A percentile compares a stretch with the other conserved stretches of the same genome.
phyloP scores from a whole-genome alignment of 2,329 filamentous ascomycete species.

The Plenodomus biglobosus region DNA sequence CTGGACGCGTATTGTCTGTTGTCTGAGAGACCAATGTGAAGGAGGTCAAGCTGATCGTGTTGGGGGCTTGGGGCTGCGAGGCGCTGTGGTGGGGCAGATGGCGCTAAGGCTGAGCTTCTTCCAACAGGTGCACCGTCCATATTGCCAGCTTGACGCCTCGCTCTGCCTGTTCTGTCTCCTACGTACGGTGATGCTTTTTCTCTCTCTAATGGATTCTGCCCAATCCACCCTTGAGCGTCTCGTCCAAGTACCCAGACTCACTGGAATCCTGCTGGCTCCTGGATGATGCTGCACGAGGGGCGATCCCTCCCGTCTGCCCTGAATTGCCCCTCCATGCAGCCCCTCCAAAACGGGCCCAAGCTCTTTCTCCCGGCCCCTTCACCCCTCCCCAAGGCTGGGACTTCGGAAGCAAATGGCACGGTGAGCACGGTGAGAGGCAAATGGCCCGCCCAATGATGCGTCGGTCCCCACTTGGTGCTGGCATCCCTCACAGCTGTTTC shows the following conservation, averaged over 20 bases:
- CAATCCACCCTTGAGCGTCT: too few relatives aligned
- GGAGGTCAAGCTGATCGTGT: neutral
- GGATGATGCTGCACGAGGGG: too few relatives aligned
- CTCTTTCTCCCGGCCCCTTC: constrained; percentile 2
- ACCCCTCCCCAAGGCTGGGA: neutral
- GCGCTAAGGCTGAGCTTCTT: too few relatives aligned
- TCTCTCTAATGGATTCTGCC: too few relatives aligned
- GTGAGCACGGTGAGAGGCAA: constrained; percentile 1
- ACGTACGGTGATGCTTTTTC: too few relatives aligned
- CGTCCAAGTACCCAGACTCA: too few relatives aligned
- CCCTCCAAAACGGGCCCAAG: constrained; percentile 15
- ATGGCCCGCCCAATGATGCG: constrained; percentile 8
- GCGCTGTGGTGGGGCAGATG: too few relatives aligned
- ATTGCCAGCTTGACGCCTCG: too few relatives aligned
- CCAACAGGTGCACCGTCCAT: too few relatives aligned
- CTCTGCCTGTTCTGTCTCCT: too few relatives aligned
- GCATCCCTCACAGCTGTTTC: constrained; percentile 2
- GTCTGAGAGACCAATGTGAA: neutral
- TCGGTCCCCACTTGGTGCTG: constrained; percentile 10
- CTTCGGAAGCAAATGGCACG: neutral
- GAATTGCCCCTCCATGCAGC: constrained; percentile 7
- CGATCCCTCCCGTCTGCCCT: constrained; percentile 9
- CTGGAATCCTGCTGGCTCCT: too few relatives aligned
- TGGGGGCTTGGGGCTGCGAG: too few relatives aligned
- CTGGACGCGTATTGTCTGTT: neutral